Evolutionary conservation across 805 yeast genomes (phyloP).

Genomic region (Teunomyces tritomae): DNA sequence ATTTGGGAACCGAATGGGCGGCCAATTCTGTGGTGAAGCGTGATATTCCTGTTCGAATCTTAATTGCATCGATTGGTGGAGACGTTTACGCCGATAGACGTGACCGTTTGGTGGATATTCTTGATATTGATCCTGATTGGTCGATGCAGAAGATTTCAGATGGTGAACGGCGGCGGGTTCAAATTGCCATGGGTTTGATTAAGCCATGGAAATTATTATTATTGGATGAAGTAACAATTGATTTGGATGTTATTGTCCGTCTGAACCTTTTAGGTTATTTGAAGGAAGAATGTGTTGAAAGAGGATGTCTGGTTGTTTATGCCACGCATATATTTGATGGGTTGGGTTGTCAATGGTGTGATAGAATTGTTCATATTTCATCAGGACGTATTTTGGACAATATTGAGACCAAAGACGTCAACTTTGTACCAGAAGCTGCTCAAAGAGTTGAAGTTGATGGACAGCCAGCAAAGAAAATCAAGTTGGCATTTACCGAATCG

Average conservation of each 20-base stretch:
- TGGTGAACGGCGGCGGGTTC: slow-evolving; percentile 94
- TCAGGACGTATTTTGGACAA: slow-evolving; percentile 54
- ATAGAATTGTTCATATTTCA: slow-evolving; percentile 72
- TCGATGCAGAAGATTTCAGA: slow-evolving; percentile 89
- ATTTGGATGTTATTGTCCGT: slow-evolving; percentile 89
- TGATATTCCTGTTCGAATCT: slow-evolving; percentile 81
- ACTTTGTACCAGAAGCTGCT: slow-evolving; percentile 30
- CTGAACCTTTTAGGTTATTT: slow-evolving; percentile 69
- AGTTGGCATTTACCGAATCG: slow-evolving; percentile 46
- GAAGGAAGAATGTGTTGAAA: slow-evolving; percentile 62
- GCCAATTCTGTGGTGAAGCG: slow-evolving; percentile 84
- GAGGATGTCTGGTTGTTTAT: slow-evolving; percentile 79
- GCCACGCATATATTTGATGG: slow-evolving; percentile 98
- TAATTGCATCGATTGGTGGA: slow-evolving; percentile 79
- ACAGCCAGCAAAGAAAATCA: slow-evolving; percentile 27
- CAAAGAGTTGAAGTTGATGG: slow-evolving; percentile 16
- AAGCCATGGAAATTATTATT: slow-evolving; percentile 86
- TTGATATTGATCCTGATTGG: slow-evolving; percentile 89
- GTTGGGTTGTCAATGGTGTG: slow-evolving; percentile 79
- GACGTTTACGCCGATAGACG: slow-evolving; percentile 66
- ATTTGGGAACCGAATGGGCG: slow-evolving; percentile 98
- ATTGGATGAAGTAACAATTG: slow-evolving; percentile 97
- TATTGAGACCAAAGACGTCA: slow-evolving; percentile 26
- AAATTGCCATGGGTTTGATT: slow-evolving; percentile 86
- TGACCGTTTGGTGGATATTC: slow-evolving; percentile 66